Conservation (phyloP, 2,329 filamentous ascomycete species). For the Penicillium occitanis region DNA sequence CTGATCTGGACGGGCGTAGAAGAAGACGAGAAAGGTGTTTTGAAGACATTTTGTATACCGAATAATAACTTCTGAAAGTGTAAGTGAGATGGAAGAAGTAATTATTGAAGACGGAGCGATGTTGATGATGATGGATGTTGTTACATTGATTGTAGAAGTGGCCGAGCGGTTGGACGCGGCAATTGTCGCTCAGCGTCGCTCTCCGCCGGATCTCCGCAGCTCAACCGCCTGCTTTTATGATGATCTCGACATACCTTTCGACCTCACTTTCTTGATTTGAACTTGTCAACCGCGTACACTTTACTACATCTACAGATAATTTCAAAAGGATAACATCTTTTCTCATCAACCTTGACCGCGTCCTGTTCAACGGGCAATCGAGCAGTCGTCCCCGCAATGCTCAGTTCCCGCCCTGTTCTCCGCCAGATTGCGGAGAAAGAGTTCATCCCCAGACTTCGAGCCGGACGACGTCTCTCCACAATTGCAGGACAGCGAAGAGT, state of each 20-base stretch:
- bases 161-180: constrained; percentile 47
- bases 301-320: neutral
- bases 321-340: neutral
- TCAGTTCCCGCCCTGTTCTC: constrained; percentile 4
- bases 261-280: constrained; percentile 9
- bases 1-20: constrained; percentile 22
- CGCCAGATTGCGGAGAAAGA: constrained; percentile 16
- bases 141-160: constrained; percentile 19
- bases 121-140: neutral
- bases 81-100: neutral
- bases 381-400: constrained; percentile 24
- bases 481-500: constrained; percentile 15
- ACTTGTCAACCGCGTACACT: neutral
- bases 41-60: constrained; percentile 34
- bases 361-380: neutral
- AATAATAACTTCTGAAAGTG: neutral
- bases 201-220: constrained; percentile 19
- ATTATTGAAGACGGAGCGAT: neutral
- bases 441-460: constrained; percentile 13
- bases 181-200: constrained; percentile 46
- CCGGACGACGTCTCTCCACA: constrained; percentile 10
- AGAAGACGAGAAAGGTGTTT: constrained; percentile 35
- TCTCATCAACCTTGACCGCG: neutral
- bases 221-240: neutral
- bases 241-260: neutral